Evolutionary conservation across 2,329 filamentous ascomycete species (phyloP), one percentile per base, ranked within the genome.

Genomic region (Colletotrichum tanaceti): DNA sequence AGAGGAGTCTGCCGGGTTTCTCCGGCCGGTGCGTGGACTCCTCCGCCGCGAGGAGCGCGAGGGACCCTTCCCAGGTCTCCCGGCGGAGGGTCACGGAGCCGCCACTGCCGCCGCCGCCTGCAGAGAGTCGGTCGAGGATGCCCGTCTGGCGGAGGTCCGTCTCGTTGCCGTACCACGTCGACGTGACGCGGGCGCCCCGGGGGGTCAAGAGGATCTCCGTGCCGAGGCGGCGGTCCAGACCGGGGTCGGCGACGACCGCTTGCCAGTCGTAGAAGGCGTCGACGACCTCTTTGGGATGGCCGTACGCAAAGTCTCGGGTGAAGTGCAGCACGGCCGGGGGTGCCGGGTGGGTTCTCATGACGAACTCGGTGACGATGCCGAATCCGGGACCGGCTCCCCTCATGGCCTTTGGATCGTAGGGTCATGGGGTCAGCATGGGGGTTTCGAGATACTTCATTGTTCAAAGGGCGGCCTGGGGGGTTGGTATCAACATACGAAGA

Each of bases 51-150:
- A 80, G 78, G 22, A 81, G 75, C 0, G 81, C 79, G 4, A 88
- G 78, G 46, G 87, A 79, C 14, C 79, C 84, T 16, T 89, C 78
- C 86, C 87, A 90, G 75, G 88, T 85, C 54, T 83, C 81, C 6
- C 18, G 57, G 35, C 24, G 16, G 24, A 87, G 72, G 3, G 83
- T 80, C 11, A 85, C 73, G 5, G 83, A 79, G 11, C 77, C n/a
- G n/a, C n/a, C n/a, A n/a, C n/a, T n/a, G n/a, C n/a, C n/a, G n/a
- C n/a, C n/a, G n/a, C n/a, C 68, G 22, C 74, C 75, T 4, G 77
- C 65, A 6, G 82, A 83, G 6, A 85, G 80, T 62, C 74, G 76
- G 13, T 75, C 71, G 3, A 78, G 75, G 32, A 85, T 82, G 2
- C 81, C 80, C 0, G 79, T 77, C 1, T 79, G 79, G 3, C 82